phyloP scores from a whole-genome alignment of 495 filamentous ascomycete genomes.

The Hyaloscypha variabilis region DNA sequence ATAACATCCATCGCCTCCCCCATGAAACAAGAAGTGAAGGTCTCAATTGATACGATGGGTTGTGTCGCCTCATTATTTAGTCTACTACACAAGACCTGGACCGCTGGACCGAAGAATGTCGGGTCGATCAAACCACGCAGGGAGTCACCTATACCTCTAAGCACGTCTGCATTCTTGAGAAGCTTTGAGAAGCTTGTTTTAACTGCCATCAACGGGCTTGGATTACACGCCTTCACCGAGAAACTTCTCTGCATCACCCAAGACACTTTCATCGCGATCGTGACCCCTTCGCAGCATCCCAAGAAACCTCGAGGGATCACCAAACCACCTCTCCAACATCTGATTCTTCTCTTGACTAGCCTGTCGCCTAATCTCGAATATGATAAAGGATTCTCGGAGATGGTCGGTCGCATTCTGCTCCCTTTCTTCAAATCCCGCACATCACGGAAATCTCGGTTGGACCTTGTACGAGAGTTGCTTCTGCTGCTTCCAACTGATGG shows the following conservation, averaged over 20 bases:
- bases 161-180: slow-evolving; percentile 53
- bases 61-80: slow-evolving; percentile 74
- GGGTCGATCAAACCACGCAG: neutral
- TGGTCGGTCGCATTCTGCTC: slow-evolving; percentile 22
- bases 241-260: slow-evolving; percentile 59
- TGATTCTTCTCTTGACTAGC: slow-evolving; percentile 22
- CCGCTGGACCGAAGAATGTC: slow-evolving; percentile 34
- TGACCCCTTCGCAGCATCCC: slow-evolving; percentile 33
- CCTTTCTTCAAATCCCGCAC: slow-evolving; percentile 28
- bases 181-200: slow-evolving; percentile 62
- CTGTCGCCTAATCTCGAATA: slow-evolving; percentile 27
- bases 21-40: slow-evolving; percentile 86
- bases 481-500: slow-evolving; percentile 18
- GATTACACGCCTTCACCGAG: slow-evolving; percentile 77
- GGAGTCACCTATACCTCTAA: neutral
- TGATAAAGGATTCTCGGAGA: slow-evolving; percentile 20
- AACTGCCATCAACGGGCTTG: slow-evolving; percentile 65
- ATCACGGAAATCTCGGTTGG: slow-evolving; percentile 19
- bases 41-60: slow-evolving; percentile 77
- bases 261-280: slow-evolving; percentile 28
- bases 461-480: slow-evolving; percentile 27
- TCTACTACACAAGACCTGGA: slow-evolving; percentile 70
- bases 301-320: slow-evolving; percentile 21
- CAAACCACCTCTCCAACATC: slow-evolving; percentile 28
- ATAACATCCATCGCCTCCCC: slow-evolving; percentile 72